Conservation (phyloP, 495 filamentous ascomycete genomes). For the Chlorociboria aeruginascens region DNA sequence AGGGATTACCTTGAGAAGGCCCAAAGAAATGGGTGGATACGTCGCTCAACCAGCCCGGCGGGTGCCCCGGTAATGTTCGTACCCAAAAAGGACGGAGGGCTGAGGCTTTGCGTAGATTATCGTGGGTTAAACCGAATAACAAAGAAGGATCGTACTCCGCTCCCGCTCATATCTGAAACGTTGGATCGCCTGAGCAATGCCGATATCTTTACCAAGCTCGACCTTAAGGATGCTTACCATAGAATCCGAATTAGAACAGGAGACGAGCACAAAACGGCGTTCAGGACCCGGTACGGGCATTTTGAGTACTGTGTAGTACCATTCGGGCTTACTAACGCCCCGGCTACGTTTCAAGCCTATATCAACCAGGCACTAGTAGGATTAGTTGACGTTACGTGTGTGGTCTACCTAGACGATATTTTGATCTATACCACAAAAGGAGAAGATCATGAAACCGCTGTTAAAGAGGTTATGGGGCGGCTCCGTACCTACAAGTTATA, state of each 20-base stretch:
- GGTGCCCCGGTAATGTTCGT: slow-evolving; percentile 26
- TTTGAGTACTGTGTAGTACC: slow-evolving; percentile 23
- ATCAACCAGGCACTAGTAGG: slow-evolving; percentile 20
- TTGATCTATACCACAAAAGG: slow-evolving; percentile 19
- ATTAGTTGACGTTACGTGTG: slow-evolving; percentile 15
- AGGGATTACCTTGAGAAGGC: slow-evolving; percentile 7
- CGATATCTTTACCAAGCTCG: slow-evolving; percentile 33
- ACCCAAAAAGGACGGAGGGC: slow-evolving; percentile 23
- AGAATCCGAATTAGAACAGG: slow-evolving; percentile 22
- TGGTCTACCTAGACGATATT: slow-evolving; percentile 26
- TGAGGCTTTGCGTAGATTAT: slow-evolving; percentile 36
- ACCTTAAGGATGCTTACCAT: slow-evolving; percentile 31
- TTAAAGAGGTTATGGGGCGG: slow-evolving; percentile 21
- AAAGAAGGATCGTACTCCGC: slow-evolving; percentile 29
- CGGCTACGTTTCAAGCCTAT: slow-evolving; percentile 19
- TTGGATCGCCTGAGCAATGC: slow-evolving; percentile 20
- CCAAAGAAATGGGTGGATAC: slow-evolving; percentile 8
- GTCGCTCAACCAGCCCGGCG: slow-evolving; percentile 6
- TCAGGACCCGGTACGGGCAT: slow-evolving; percentile 17
- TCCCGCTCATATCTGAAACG: slow-evolving; percentile 34
- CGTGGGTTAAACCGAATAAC: slow-evolving; percentile 29
- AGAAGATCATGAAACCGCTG: background rate
- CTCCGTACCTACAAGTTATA: too few species aligned
- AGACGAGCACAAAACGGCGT: slow-evolving; percentile 26
- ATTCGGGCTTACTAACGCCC: slow-evolving; percentile 22